Percentiles rank a stretch among this genome's conserved stretches.
phyloP scores from a whole-genome alignment of 306 rosid species.

The Glycyrrhiza uralensis region DNA sequence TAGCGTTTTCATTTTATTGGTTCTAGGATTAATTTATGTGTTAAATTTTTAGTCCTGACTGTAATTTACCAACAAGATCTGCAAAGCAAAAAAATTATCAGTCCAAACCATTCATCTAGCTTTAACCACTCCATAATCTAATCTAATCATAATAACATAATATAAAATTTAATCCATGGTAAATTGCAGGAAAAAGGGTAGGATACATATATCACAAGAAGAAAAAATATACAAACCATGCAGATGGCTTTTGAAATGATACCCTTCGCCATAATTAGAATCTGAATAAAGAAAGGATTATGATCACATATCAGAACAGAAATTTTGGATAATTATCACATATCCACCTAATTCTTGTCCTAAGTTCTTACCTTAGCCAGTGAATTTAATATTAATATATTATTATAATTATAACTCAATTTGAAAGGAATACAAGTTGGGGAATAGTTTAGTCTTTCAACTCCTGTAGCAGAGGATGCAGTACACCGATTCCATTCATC shows the following conservation, averaged over 20 bases:
- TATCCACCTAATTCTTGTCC: slow-evolving; percentile 26
- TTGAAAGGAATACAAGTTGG: no score
- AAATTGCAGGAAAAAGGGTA: no score
- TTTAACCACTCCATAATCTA: not conserved
- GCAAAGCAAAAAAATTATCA: no score
- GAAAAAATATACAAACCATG: no score
- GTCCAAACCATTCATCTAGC: not conserved
- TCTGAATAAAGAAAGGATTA: not conserved
- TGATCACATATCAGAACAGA: not conserved
- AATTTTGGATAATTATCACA: not conserved
- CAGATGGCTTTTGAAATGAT: not conserved
- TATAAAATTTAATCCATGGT: no score
- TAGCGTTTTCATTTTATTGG: not conserved
- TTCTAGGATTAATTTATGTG: no score
- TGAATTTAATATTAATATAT: not conserved
- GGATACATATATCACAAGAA: no score
- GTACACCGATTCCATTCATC: not conserved
- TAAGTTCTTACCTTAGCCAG: slow-evolving; percentile 15
- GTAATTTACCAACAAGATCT: no score
- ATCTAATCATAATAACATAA: no score
- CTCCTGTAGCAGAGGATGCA: slow-evolving; percentile 20
- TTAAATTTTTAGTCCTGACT: no score
- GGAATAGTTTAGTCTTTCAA: slow-evolving; percentile 14
- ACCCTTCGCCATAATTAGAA: slow-evolving; percentile 17
- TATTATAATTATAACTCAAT: no score